phyloP scores from a whole-genome alignment of 1,284 basidiomycete genomes.

The Mycena sp. region DNA sequence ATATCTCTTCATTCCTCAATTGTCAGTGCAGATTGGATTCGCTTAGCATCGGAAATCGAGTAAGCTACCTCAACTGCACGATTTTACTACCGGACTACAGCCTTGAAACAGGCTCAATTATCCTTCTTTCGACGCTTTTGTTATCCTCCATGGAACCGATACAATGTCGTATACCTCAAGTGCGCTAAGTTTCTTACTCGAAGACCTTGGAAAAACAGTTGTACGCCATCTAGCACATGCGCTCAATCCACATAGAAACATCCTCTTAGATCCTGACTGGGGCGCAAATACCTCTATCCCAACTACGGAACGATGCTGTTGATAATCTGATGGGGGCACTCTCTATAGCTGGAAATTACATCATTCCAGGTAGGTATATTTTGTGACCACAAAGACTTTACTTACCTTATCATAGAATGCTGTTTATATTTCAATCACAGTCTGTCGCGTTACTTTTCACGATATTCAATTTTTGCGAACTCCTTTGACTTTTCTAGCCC shows the following conservation, averaged over 20 bases:
- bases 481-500: conserved; percentile 38
- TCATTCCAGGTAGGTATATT: conserved; percentile 77
- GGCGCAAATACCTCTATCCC: conserved; percentile 91
- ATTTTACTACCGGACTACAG: background rate
- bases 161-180: conserved; percentile 93
- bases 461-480: background rate
- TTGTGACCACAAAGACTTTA: background rate
- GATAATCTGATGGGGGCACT: conserved; percentile 91
- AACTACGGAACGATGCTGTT: conserved; percentile 89
- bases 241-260: background rate
- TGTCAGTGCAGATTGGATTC: conserved; percentile 78
- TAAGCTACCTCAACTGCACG: no score
- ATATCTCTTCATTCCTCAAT: conserved; percentile 30
- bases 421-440: conserved; percentile 90
- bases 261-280: conserved; percentile 81
- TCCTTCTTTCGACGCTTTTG: conserved; percentile 89
- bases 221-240: conserved; percentile 49
- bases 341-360: conserved; percentile 88
- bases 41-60: conserved; percentile 90
- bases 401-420: conserved; percentile 61
- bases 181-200: conserved; percentile 88
- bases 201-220: conserved; percentile 91
- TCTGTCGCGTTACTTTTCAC: background rate
- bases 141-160: conserved; percentile 93
- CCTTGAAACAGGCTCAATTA: conserved; percentile 68